Evolutionary conservation across 2,329 filamentous ascomycete species (phyloP).

Genomic region (Phyllosticta citribraziliensis): DNA sequence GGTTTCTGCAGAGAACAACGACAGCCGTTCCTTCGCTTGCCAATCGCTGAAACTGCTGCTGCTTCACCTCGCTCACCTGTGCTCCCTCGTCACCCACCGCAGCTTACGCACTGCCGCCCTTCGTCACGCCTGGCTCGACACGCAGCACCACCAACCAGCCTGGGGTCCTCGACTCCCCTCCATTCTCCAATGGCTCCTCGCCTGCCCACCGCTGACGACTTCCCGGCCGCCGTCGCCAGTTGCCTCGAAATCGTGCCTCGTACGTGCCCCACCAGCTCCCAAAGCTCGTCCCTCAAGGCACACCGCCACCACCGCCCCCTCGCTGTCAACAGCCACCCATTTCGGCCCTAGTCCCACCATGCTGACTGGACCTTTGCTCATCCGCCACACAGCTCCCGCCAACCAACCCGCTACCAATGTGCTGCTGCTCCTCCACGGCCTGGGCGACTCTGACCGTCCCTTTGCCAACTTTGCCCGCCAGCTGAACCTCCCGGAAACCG

Average conservation of each 20-base stretch:
- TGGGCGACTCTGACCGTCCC: conserved; percentile 63
- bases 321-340: not conserved
- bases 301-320: conserved; percentile 10
- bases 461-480: conserved; percentile 61
- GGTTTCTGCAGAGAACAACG: not conserved
- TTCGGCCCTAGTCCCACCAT: not conserved
- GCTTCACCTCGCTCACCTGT: not conserved
- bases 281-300: not conserved
- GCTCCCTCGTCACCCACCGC: too few species aligned
- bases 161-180: not conserved
- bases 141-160: not conserved
- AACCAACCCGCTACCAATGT: conserved; percentile 59
- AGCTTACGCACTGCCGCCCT: conserved; percentile 3
- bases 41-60: conserved; percentile 1
- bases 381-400: conserved; percentile 3
- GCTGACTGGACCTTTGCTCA: not conserved
- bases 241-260: conserved; percentile 34
- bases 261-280: conserved; percentile 21
- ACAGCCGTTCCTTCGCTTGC: not conserved
- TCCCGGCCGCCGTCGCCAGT: conserved; percentile 27
- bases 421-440: conserved; percentile 72
- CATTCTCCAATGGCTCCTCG: conserved; percentile 29
- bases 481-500: conserved; percentile 66
- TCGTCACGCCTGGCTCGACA: not conserved
- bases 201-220: conserved; percentile 34